Evolutionary conservation across 495 filamentous ascomycete genomes (phyloP), one percentile per base, ranked within the genome.

Genomic region (Copromyces sp.): DNA sequence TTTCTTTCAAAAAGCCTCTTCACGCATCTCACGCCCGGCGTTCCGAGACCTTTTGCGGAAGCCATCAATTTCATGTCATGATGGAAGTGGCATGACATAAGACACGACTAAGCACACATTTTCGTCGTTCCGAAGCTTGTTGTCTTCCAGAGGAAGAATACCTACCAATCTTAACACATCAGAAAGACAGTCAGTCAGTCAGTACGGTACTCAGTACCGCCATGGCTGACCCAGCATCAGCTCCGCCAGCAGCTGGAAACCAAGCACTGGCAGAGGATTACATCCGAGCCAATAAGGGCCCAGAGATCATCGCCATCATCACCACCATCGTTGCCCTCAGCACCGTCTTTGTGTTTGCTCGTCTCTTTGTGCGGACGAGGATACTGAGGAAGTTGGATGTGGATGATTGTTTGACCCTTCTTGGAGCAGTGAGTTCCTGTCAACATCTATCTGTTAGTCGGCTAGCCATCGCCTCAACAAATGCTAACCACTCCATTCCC

Each of bases 271-370:
- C 53, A 0, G 53, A 61, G 24, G 29, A 12, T 4, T 32, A 61
- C 53, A 29, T 32, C 0, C 53, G 16, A 2, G 70, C 70, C 70
- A 39, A 76, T 37, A 78, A 77, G 29, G 75, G 77, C 8, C 78
- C 78, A 24, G 29, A 11, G 9, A 47, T 71, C 24, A 47, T 73
- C 20, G 45, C 72, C 9, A 73, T 76, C 39, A 69, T 77, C 45
- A 44, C 47, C 68, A 29, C 71, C 16, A 71, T 81, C 53, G 72
- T 73, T 2, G 37, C 70, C 2, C 4, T 78, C 9, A 75, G 69
- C 38, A 79, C 76, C 5, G 8, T 77, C 6, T 81, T 81, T 68
- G 76, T 78, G 24, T 16, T 68, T 17, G 78, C 79, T 11, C 75
- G 79, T n/a, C 32, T 81, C 20, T 81, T 75, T 24, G 72, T 74